Evolutionary conservation across 495 filamentous ascomycete genomes (phyloP).

Genomic region (Aspergillus bridgeri): DNA sequence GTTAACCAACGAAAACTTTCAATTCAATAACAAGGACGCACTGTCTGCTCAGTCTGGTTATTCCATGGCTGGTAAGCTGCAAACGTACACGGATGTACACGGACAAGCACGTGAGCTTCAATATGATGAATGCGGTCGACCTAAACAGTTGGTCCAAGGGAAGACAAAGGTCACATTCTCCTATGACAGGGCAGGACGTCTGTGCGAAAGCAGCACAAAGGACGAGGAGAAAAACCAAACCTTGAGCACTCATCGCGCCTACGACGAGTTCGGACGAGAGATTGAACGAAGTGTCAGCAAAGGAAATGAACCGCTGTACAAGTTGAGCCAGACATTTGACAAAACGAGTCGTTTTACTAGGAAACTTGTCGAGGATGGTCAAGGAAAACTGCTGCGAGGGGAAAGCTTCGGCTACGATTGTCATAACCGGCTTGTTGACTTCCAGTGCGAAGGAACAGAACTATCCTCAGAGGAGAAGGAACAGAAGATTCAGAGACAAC

Average conservation of each 20-base stretch:
- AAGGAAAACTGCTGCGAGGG: not conserved
- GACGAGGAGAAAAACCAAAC: not conserved
- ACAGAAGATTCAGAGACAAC: not conserved
- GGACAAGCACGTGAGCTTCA: not conserved
- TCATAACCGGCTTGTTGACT: slow-evolving; percentile 1
- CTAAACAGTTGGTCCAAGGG: not conserved
- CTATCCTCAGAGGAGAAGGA: slow-evolving; percentile 2
- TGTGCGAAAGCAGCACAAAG: not conserved
- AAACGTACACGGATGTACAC: slow-evolving; percentile 4
- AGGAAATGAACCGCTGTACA: not conserved
- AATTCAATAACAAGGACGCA: too few relatives aligned
- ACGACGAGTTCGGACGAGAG: slow-evolving; percentile 13
- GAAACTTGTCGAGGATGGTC: too few relatives aligned
- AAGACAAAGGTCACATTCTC: not conserved
- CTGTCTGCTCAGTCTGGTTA: not conserved
- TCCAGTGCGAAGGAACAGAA: slow-evolving; percentile 3
- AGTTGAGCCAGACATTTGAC: not conserved
- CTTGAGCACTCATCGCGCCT: not conserved
- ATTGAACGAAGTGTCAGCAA: not conserved
- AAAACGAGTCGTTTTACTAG: too few relatives aligned
- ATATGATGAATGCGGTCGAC: slow-evolving; percentile 7
- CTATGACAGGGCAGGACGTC: not conserved
- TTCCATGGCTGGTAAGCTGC: slow-evolving; percentile 4
- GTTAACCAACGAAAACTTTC: too few relatives aligned
- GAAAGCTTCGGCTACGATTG: slow-evolving; percentile 8